Base-by-base conservation (phyloP, 805 yeast species). In the Lachancea mirantina region DNA sequence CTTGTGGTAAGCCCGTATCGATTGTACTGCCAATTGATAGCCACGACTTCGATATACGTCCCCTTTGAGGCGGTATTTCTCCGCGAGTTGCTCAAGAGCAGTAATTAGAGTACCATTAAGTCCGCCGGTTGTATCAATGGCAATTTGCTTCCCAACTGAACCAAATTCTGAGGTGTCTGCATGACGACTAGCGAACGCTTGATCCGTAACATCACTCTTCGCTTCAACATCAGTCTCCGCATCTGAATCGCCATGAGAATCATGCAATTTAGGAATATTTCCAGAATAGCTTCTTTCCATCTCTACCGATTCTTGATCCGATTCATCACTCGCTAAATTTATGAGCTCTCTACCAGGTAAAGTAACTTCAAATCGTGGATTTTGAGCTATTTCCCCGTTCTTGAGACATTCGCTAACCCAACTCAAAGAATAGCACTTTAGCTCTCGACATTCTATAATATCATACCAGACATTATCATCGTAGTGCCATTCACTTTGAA, bases 21-120 rank as follows among this genome's bases (percentile, higher is more conserved):
- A 44, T 10, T 38, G 39, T 14, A 35, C 41, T 11, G 59, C 59
- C 9, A 54, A 30, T 28, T 38, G 43, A 30, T 56, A 56, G 24
- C 58, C 40, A 32, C 55, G 45, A 6, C 51, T 35, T 13, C 60
- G 40, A 30, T 42, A 53, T 20, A 23, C 28, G 33, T 56, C 60
- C 5, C 58, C 57, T 30, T 50, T 41, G 1, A 43, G 32, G 20
- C 40, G 40, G 34, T 50, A 52, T 30, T 46, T 52, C 19, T 38
- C 41, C 4, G 46, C 39, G 4, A 56, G 32, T 13, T 26, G 38
- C 6, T 38, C 36, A 19, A 56, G 32, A 4, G 48, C 42, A 3
- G 36, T 32, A 9, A 47, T 37, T 6, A 55, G 32, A 9, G 26
- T 11, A 8, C 41, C 37, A 26, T 55, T 55, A 10, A 33, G 33